phyloP scores from a whole-genome alignment of 1,284 basidiomycete species.

The Lentinula novae-zelandiae region DNA sequence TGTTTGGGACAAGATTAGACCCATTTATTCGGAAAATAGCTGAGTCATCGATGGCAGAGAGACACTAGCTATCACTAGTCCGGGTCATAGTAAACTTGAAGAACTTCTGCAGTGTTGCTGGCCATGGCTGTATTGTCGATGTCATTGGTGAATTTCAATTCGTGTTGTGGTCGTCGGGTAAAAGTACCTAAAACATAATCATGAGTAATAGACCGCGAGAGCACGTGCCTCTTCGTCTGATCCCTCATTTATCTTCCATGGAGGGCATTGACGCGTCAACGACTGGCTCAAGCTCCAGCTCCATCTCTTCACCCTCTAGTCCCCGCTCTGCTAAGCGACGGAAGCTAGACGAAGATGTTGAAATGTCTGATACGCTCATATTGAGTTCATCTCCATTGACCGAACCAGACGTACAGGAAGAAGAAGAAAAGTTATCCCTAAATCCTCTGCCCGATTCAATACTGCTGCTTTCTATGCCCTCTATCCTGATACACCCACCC shows the following conservation, averaged over 20 bases:
- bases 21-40: background rate
- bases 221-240: background rate
- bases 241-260: background rate
- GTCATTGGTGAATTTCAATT: no score
- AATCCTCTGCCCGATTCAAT: conserved; percentile 40
- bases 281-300: background rate
- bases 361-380: background rate
- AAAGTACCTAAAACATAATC: background rate
- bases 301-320: background rate
- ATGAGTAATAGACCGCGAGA: background rate
- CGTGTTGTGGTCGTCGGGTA: no score
- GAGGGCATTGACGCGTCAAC: background rate
- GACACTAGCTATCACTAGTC: no score
- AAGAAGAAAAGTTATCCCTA: background rate
- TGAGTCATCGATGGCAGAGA: background rate
- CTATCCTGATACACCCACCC: conserved; percentile 57
- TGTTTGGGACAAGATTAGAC: background rate
- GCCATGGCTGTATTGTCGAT: no score
- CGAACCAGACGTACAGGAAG: background rate
- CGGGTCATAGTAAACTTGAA: no score
- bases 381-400: background rate
- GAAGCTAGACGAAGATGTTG: conserved; percentile 1
- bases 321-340: background rate
- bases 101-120: no score
- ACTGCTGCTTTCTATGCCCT: conserved; percentile 58